Evolutionary conservation across 305 asterid species (phyloP).

Genomic region (Fraxinus baroniana): DNA sequence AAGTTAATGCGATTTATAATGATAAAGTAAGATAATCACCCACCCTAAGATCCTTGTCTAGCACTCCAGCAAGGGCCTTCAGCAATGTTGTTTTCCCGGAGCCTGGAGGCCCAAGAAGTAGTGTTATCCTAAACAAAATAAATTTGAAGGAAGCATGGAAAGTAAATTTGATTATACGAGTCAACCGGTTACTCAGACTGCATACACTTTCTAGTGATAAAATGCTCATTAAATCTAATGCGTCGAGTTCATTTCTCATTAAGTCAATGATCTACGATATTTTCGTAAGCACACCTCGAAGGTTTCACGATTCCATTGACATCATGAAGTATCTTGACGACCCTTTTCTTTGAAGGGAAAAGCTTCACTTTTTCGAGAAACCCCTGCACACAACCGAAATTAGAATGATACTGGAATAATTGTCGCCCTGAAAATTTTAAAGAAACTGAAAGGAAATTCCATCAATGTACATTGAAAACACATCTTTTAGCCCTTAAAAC

Average conservation of each 20-base stretch:
- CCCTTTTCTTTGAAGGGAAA: constrained; percentile 36
- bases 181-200: neutral
- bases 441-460: neutral
- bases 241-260: neutral
- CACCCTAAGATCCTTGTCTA: constrained; percentile 39
- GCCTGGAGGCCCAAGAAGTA: constrained; percentile 51
- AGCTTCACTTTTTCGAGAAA: constrained; percentile 28
- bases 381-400: constrained; percentile 18
- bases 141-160: neutral
- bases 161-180: neutral
- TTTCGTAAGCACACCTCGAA: constrained; percentile 26
- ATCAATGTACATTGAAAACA: neutral
- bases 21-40: neutral
- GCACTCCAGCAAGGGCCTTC: constrained; percentile 42
- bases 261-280: neutral
- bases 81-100: constrained; percentile 42
- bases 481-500: neutral
- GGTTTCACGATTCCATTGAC: constrained; percentile 43
- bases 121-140: constrained; percentile 36
- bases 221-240: neutral
- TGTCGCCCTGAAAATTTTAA: neutral
- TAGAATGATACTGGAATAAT: neutral
- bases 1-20: neutral
- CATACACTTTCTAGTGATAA: neutral
- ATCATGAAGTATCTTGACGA: constrained; percentile 33